Evolutionary conservation across 805 yeast species (phyloP).

Genomic region (Aciculoconidium aculeatum): DNA sequence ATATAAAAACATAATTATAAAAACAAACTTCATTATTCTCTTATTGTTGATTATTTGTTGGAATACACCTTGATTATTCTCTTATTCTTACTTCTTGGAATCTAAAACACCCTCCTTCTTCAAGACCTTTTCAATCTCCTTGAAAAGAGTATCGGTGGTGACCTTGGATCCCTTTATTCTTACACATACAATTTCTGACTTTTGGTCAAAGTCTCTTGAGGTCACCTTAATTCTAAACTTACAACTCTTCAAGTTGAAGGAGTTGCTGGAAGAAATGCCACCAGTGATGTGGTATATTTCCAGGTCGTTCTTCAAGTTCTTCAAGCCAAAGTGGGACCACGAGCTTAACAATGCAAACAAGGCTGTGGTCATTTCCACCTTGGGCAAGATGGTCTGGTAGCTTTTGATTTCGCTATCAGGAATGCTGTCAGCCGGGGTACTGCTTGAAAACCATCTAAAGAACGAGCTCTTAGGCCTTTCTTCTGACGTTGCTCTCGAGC

Average conservation of each 20-base stretch:
- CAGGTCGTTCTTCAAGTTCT: constrained; percentile 44
- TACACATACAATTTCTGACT: constrained; percentile 53
- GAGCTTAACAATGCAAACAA: constrained; percentile 54
- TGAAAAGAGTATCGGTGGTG: constrained; percentile 53
- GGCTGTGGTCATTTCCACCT: constrained; percentile 58
- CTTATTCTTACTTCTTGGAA: constrained; percentile 1
- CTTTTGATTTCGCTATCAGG: constrained; percentile 26
- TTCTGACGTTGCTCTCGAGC: constrained; percentile 28
- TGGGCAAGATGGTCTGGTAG: constrained; percentile 36
- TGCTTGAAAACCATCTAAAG: constrained; percentile 40
- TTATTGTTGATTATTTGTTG: neutral
- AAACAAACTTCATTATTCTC: neutral
- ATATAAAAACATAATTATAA: neutral
- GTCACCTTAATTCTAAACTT: constrained; percentile 52
- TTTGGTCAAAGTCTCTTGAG: constrained; percentile 32
- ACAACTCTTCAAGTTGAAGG: constrained; percentile 58
- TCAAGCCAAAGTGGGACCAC: constrained; percentile 70
- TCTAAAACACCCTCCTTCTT: constrained; percentile 59
- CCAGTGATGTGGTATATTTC: constrained; percentile 48
- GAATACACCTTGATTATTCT: no score
- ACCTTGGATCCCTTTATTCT: constrained; percentile 62
- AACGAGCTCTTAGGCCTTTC: constrained; percentile 23
- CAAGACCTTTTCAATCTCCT: constrained; percentile 61
- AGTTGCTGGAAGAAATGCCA: constrained; percentile 53
- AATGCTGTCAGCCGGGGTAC: constrained; percentile 8